Base-by-base conservation (phyloP, 2,329 filamentous ascomycete species). In the Diaporthe destruens region DNA sequence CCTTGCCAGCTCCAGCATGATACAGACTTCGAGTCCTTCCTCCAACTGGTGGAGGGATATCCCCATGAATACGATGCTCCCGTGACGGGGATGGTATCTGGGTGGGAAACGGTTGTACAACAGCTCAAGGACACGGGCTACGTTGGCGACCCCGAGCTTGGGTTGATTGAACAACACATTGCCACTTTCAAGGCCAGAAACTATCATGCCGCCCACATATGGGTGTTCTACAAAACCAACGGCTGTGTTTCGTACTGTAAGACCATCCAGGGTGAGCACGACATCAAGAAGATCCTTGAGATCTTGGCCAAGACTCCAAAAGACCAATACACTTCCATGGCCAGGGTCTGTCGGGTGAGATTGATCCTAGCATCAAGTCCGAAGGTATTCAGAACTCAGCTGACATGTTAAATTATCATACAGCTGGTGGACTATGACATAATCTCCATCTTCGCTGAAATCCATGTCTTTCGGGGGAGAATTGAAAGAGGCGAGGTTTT, bases 211-310 rank as follows among this genome's bases (percentile, higher is more conserved):
- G 23, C 5, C 9, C 68, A 55, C 18, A 51, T 54, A 42, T 70
- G 68, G 68, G 59, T 70, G 55, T 70, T 54, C 25, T 70, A 53
- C 55, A 70, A 44, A 20, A 61, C 36, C 12, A 57, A 53, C 20
- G 6, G 34, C n/a, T 23, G 8, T 16, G 20, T 57, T 32, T 8
- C 34, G 18, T 39, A 53, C 25, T 16, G 34, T 18, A 32, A 44
- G 32, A 4, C 34, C 6, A 70, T 70, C 23, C n/a, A 54, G 23
- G 25, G 61, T 20, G 56, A 70, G 20, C 2, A 18, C 2, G 57
- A 49, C 11, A 36, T 61, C 23, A 61, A 54, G 23, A 20, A 14
- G 12, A 44, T 70, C 34, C 4, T 61, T 6, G 34, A 70, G 6
- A 61, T 70, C 12, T 20, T 70, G 16, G 29, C 47, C 2, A 61